Conservation (phyloP, 2,329 filamentous ascomycete genomes). For the Stenocarpella maydis region DNA sequence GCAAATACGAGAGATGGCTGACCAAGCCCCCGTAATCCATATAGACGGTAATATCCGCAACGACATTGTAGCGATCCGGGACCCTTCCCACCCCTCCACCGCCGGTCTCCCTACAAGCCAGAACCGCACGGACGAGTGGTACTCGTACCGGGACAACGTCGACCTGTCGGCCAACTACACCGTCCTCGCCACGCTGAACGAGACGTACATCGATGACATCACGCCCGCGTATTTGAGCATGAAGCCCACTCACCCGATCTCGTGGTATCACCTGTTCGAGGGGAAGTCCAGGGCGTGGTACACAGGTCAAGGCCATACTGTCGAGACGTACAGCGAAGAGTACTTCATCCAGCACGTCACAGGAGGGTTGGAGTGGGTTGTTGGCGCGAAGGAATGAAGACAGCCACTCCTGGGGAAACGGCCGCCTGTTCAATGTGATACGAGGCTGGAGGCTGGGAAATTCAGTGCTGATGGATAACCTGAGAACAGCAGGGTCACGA, state of each 20-base stretch:
- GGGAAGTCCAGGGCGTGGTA: constrained; percentile 15
- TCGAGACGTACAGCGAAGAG: neutral
- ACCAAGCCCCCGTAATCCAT: neutral
- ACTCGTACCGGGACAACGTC: constrained; percentile 5
- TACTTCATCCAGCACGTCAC: constrained; percentile 6
- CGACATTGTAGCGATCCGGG: neutral
- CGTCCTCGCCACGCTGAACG: constrained; percentile 3
- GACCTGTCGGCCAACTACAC: neutral
- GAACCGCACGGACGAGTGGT: constrained; percentile 8
- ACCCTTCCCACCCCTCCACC: neutral
- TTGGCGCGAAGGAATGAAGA: neutral
- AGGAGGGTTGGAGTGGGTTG: constrained; percentile 4
- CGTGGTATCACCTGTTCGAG: constrained; percentile 10
- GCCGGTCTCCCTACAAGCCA: neutral
- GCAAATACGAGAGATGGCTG: neutral
- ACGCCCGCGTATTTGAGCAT: neutral
- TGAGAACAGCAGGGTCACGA: neutral
- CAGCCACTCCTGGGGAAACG: neutral
- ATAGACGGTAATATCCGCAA: neutral
- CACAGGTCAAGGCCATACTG: neutral
- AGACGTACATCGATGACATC: constrained; percentile 16
- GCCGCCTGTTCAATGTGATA: no score
- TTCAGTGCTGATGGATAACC: no score
- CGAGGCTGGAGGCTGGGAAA: no score
- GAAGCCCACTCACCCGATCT: constrained; percentile 6